Evolutionary conservation across 1,139 yeast genomes (phyloP).

Genomic region (Arxiozyma slooffiae): DNA sequence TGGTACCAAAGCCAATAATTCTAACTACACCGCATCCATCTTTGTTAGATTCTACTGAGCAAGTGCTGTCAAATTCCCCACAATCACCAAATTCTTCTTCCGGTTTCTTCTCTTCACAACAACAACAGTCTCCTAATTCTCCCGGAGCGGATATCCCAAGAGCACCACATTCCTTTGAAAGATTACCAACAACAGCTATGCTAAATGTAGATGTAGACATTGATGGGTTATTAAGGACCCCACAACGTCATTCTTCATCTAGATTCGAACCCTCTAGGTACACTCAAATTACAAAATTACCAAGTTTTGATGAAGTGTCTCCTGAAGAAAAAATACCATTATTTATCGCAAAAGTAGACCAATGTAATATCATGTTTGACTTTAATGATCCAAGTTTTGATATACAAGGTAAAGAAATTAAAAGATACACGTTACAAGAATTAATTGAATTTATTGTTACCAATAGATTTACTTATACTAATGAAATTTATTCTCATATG

Average conservation of each 20-base stretch:
- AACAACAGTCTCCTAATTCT: slow-evolving; percentile 12
- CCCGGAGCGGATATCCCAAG: slow-evolving; percentile 35
- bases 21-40: slow-evolving; percentile 19
- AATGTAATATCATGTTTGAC: slow-evolving; percentile 89
- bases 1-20: slow-evolving; percentile 2
- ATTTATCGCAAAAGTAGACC: slow-evolving; percentile 81
- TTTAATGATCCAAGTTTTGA: slow-evolving; percentile 89
- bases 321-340: slow-evolving; percentile 76
- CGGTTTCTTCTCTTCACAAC: slow-evolving; percentile 7
- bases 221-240: slow-evolving; percentile 54
- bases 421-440: slow-evolving; percentile 77
- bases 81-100: slow-evolving; percentile 8
- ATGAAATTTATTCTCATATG: slow-evolving; percentile 81
- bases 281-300: slow-evolving; percentile 70
- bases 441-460: slow-evolving; percentile 78
- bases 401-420: slow-evolving; percentile 85
- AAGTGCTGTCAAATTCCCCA: slow-evolving; percentile 8
- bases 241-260: slow-evolving; percentile 89
- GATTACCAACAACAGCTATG: slow-evolving; percentile 37
- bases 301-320: slow-evolving; percentile 82
- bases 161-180: slow-evolving; percentile 38
- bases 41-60: slow-evolving; percentile 17
- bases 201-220: slow-evolving; percentile 38
- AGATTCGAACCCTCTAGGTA: slow-evolving; percentile 77
- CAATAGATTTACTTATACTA: slow-evolving; percentile 76